Evolutionary conservation across 805 yeast species (phyloP), one percentile per base, ranked within the genome.

Genomic region (Osmozyma mogii): DNA sequence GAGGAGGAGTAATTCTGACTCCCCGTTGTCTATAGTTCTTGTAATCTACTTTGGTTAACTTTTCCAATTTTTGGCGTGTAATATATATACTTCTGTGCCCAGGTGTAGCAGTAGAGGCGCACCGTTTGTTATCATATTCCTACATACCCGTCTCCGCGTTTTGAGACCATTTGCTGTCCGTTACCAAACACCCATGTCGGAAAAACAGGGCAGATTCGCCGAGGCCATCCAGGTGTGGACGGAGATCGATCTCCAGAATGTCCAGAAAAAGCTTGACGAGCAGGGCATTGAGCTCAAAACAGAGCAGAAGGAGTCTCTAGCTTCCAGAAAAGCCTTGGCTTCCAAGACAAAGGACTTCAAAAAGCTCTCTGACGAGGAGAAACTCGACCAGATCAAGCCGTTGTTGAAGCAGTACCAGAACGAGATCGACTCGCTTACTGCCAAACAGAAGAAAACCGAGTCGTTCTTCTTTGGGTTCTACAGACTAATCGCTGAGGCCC

Each of bases 271-370:
- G 33, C 61, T 89, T 33, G 96, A 89, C 50, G 68, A 67, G 24
- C 80, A 80, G 43, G 94, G 88, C 1, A 45, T 78, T 23, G 78
- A 75, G 41, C 71, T 89, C 24, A 78, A 81, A 47, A 77, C 73
- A 13, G 70, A 71, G 15, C 95, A 87, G 52, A 67, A 75, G 29
- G 58, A 55, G 22, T 81, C 94, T 0, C 63, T 84, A 25, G 62
- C 75, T 7, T 70, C 78, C 19, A 69, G 98, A 39, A 84, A 84
- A 52, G 74, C 71, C 19, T 59, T 89, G 28, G 94, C 97, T 0
- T 56, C 78, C 3, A 75, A 75, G 49, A 92, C 98, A n/a, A 89
- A 89, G 46, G 77, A 68, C 26, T 92, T 89, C 58, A 76, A 78
- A 50, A 84, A 80, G 48, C 59, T 85, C 16, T 63, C 68, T 1